phyloP scores from a whole-genome alignment of 352 stramenopile species.

The Phytophthora constricta region DNA sequence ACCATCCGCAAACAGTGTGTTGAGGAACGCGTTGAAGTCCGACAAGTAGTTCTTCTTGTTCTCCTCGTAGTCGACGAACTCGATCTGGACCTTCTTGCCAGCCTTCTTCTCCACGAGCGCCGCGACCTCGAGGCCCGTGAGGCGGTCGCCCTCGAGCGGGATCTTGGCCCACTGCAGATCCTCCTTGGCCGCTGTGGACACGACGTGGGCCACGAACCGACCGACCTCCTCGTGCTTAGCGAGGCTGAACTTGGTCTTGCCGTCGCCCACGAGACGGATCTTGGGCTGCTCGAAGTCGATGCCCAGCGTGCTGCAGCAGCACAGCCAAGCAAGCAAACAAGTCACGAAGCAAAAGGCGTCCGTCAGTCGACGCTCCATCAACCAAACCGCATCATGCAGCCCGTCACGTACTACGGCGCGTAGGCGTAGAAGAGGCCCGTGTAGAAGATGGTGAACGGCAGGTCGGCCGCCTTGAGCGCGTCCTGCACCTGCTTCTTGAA shows the following conservation, averaged over 20 bases:
- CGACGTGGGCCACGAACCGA: constrained; percentile 12
- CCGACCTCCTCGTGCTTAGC: not conserved
- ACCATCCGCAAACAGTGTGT: constrained; percentile 20
- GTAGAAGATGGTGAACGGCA: constrained; percentile 34
- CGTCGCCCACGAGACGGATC: constrained; percentile 8
- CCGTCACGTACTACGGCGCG: constrained; percentile 1
- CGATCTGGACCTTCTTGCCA: constrained; percentile 23
- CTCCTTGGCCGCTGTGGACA: not conserved
- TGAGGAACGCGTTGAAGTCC: constrained; percentile 19
- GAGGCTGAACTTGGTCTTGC: constrained; percentile 12
- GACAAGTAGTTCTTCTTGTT: constrained; percentile 18
- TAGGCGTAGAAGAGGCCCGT: constrained; percentile 25
- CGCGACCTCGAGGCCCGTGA: constrained; percentile 8
- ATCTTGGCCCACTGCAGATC: constrained; percentile 15
- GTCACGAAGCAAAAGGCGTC: not conserved
- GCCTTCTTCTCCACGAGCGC: constrained; percentile 20
- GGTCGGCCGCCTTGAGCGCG: constrained; percentile 13
- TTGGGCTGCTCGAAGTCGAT: constrained; percentile 3
- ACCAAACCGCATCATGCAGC: too few relatives aligned
- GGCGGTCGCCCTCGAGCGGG: constrained; percentile 14
- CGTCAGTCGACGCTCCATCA: not conserved
- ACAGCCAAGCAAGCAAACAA: not conserved
- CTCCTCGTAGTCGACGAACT: constrained; percentile 13
- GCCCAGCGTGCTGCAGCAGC: not conserved
- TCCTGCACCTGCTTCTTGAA: constrained; percentile 28